A percentile compares a stretch with the other conserved stretches of the same genome.
phyloP scores from a whole-genome alignment of 2,329 filamentous ascomycete genomes.

The Zasmidium angulare region DNA sequence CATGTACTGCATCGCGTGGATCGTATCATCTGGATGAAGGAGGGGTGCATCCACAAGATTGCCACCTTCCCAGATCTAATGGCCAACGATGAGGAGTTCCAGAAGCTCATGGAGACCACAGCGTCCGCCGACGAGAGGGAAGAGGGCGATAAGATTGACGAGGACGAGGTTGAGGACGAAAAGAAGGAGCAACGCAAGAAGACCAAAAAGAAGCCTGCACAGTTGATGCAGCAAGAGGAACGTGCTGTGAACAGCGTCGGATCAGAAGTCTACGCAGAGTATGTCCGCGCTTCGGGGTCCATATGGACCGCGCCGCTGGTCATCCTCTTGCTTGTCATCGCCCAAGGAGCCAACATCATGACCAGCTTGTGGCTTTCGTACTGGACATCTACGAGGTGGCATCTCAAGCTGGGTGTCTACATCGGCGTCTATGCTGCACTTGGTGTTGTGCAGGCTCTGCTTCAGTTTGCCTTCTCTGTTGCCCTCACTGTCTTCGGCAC shows the following conservation, averaged over 20 bases:
- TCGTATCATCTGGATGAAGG: slow-evolving; percentile 89
- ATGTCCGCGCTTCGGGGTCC: slow-evolving; percentile 72
- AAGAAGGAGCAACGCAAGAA: slow-evolving; percentile 53
- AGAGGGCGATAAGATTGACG: slow-evolving; percentile 46
- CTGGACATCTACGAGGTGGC: slow-evolving; percentile 82
- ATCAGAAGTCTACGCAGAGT: slow-evolving; percentile 76
- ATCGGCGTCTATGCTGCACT: slow-evolving; percentile 70
- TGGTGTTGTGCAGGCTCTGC: slow-evolving; percentile 66
- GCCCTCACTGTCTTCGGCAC: slow-evolving; percentile 77
- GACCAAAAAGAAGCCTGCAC: slow-evolving; percentile 51
- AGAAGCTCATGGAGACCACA: slow-evolving; percentile 77
- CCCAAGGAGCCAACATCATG: slow-evolving; percentile 80
- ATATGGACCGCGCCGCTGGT: slow-evolving; percentile 66
- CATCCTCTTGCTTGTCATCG: slow-evolving; percentile 64
- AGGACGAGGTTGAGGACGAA: slow-evolving; percentile 61
- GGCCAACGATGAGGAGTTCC: slow-evolving; percentile 73
- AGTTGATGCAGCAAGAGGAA: slow-evolving; percentile 73
- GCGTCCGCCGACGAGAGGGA: slow-evolving; percentile 55
- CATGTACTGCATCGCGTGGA: slow-evolving; percentile 90
- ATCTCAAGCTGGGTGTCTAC: slow-evolving; percentile 60
- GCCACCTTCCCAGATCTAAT: slow-evolving; percentile 91
- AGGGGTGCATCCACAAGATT: slow-evolving; percentile 77
- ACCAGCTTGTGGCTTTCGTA: slow-evolving; percentile 92
- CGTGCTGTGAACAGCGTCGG: slow-evolving; percentile 73
- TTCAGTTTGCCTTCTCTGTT: slow-evolving; percentile 81